Conservation (phyloP, 2,329 filamentous ascomycete genomes). For the Ambrosiella xylebori region DNA sequence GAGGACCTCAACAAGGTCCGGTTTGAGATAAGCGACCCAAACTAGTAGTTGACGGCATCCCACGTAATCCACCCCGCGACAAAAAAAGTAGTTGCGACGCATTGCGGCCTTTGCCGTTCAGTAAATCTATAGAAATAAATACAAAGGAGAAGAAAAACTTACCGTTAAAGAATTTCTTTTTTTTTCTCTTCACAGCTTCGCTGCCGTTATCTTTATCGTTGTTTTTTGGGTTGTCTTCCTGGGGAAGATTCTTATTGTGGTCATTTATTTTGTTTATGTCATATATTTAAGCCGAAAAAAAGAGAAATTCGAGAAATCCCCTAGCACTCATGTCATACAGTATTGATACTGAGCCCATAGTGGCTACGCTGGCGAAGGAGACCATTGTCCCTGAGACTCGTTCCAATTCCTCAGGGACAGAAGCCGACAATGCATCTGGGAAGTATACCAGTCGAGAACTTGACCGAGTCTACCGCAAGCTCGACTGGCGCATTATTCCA, state of each 20-base stretch:
- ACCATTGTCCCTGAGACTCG: not conserved
- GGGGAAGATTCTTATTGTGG: slow-evolving; percentile 1
- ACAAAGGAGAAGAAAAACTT: not conserved
- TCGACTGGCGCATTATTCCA: slow-evolving; percentile 43
- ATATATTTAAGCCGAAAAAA: not conserved
- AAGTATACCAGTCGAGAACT: slow-evolving; percentile 34
- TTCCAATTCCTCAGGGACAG: not conserved
- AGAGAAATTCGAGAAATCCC: not conserved
- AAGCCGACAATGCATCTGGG: slow-evolving; percentile 2
- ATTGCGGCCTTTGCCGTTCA: too few relatives aligned
- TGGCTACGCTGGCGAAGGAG: not conserved
- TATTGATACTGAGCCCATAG: not conserved
- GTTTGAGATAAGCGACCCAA: not conserved
- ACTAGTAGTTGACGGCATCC: not conserved
- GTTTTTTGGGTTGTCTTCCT: slow-evolving; percentile 7
- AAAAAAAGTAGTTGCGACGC: too few relatives aligned
- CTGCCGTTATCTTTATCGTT: slow-evolving; percentile 3
- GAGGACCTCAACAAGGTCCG: not conserved
- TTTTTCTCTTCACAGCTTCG: not conserved
- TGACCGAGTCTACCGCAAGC: slow-evolving; percentile 38
- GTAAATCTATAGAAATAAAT: not conserved
- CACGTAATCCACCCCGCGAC: not conserved
- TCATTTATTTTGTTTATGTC: not conserved
- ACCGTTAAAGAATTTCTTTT: not conserved
- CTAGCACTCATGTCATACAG: not conserved